phyloP scores from a whole-genome alignment of 257 asterid species.

The Salvia hispanica region DNA sequence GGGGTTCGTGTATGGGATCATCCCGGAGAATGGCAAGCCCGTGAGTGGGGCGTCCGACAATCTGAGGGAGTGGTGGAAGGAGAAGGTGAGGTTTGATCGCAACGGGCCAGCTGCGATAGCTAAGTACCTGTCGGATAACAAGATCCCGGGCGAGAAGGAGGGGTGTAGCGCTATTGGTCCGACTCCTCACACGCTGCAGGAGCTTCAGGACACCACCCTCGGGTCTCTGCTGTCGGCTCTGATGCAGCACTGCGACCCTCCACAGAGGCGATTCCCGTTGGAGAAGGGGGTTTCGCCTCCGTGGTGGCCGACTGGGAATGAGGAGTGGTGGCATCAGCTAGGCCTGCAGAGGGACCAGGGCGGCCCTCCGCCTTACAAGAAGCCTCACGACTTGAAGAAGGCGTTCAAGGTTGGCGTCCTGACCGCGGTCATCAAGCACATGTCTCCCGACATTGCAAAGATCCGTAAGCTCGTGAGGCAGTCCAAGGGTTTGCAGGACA shows the following conservation, averaged over 20 bases:
- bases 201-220: constrained; percentile 85
- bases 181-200: constrained; percentile 79
- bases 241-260: constrained; percentile 93
- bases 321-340: constrained; percentile 88
- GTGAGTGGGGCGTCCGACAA: constrained; percentile 90
- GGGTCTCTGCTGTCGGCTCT: constrained; percentile 81
- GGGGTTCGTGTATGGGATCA: constrained; percentile 86
- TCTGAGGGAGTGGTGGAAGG: constrained; percentile 96
- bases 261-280: constrained; percentile 82
- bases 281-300: constrained; percentile 91
- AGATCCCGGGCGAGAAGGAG: constrained; percentile 50
- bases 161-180: constrained; percentile 49
- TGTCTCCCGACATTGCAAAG: constrained; percentile 83
- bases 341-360: constrained; percentile 67
- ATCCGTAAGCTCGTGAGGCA: constrained; percentile 82
- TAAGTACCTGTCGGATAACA: constrained; percentile 60
- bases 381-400: constrained; percentile 88
- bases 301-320: constrained; percentile 90
- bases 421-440: constrained; percentile 83
- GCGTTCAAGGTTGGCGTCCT: constrained; percentile 87
- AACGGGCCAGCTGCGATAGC: constrained; percentile 86
- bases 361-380: constrained; percentile 83
- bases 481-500: constrained; percentile 86
- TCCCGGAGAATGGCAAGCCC: constrained; percentile 91
- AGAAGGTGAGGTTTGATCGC: constrained; percentile 76